These are phyloP conservation scores for Vanrija pseudolonga DNA, from an alignment of 1,284 basidiomycete species.

Conservation along the genomic window DNA sequence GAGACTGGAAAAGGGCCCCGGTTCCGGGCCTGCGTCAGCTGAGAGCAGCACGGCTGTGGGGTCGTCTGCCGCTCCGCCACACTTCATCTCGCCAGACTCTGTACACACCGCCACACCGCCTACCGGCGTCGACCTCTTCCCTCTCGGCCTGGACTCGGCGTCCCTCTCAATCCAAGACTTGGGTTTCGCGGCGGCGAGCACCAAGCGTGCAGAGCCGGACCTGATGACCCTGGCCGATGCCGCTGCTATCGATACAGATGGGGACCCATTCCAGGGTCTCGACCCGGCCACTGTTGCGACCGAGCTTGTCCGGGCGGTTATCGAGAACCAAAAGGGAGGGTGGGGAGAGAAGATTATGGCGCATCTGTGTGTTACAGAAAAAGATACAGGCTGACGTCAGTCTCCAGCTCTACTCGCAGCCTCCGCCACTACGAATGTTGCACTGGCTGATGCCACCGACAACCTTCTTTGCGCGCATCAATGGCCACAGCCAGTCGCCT, in stretches of 20 bases:
- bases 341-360: conserved; percentile 38
- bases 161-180: conserved; percentile 9
- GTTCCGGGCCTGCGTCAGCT: background rate
- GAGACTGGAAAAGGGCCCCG: conserved; percentile 14
- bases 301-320: conserved; percentile 30
- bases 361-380: conserved; percentile 32
- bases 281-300: conserved; percentile 22
- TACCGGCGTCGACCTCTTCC: conserved; percentile 4
- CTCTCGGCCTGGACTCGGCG: conserved; percentile 3
- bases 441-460: conserved; percentile 24
- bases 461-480: conserved; percentile 24
- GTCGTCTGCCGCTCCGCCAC: background rate
- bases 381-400: conserved; percentile 10
- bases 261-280: conserved; percentile 31
- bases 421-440: conserved; percentile 9
- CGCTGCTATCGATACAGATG: conserved; percentile 31
- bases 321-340: conserved; percentile 28
- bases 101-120: background rate
- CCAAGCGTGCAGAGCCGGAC: conserved; percentile 30
- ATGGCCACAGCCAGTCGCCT: conserved; percentile 10
- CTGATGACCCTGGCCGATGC: conserved; percentile 49
- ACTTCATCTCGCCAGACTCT: background rate
- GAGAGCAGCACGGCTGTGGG: background rate
- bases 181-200: background rate
- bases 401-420: conserved; percentile 25